Conservation (phyloP, 1,284 basidiomycete species). For the Ustilago crameri region DNA sequence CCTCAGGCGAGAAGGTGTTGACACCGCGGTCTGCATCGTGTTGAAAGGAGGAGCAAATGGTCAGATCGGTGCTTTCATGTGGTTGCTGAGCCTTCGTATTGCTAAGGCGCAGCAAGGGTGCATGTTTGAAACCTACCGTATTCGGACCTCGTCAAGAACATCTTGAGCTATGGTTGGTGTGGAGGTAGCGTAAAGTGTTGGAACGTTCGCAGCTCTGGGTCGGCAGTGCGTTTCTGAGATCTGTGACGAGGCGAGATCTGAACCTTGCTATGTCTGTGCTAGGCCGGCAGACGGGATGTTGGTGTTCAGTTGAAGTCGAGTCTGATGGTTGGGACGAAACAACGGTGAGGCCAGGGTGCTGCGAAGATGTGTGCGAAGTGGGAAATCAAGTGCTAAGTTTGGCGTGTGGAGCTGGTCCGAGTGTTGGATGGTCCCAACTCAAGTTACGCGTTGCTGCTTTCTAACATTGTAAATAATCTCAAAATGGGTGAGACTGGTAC, state of each 20-base stretch:
- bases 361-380: constrained; percentile 23
- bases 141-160: constrained; percentile 94
- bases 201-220: background rate
- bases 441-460: constrained; percentile 34
- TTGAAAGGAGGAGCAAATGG: constrained; percentile 5
- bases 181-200: background rate
- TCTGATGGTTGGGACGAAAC: no score
- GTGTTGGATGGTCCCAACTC: constrained; percentile 42
- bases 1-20: constrained; percentile 98
- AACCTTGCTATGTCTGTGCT: no score
- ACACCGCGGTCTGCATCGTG: constrained; percentile 84
- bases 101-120: background rate
- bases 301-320: background rate
- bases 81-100: background rate
- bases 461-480: background rate
- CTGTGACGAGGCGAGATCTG: background rate
- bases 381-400: constrained; percentile 15
- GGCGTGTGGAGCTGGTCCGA: constrained; percentile 26
- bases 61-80: background rate
- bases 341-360: constrained; percentile 3
- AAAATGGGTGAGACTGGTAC: constrained; percentile 6
- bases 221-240: no score
- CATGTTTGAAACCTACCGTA: constrained; percentile 74
- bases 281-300: no score
- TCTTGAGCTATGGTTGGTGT: constrained; percentile 16